phyloP scores from a whole-genome alignment of 805 yeast genomes.

The Spathaspora arborariae region DNA sequence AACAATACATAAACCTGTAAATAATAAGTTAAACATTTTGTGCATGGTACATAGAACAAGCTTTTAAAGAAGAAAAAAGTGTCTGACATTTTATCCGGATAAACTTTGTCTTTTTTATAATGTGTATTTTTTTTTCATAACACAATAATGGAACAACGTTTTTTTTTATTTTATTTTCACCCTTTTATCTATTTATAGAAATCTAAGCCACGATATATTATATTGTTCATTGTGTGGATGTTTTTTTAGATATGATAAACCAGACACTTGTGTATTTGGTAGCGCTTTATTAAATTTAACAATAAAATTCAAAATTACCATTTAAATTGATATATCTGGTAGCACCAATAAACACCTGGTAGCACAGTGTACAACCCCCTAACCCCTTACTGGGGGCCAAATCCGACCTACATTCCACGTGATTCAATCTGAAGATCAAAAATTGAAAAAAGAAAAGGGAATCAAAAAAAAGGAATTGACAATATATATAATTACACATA shows the following conservation, averaged over 20 bases:
- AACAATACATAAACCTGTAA: not conserved
- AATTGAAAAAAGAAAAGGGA: too few species aligned
- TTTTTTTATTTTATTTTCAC: not conserved
- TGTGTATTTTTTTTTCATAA: not conserved
- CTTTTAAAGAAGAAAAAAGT: not conserved
- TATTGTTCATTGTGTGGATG: too few species aligned
- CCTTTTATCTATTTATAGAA: not conserved
- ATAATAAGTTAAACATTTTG: not conserved
- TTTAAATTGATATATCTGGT: too few species aligned
- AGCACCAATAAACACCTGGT: too few species aligned
- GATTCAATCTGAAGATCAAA: too few species aligned
- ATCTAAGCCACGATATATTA: not conserved
- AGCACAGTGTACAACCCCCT: too few species aligned
- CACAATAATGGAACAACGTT: not conserved
- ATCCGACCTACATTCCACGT: too few species aligned
- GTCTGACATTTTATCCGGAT: not conserved
- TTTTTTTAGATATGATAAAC: not conserved
- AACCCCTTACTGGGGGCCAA: too few species aligned
- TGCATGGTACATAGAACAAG: not conserved
- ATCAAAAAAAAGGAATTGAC: not conserved
- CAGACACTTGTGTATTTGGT: too few species aligned
- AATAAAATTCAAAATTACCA: too few species aligned
- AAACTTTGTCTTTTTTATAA: not conserved
- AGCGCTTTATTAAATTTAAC: too few species aligned
- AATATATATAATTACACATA: not conserved